These are phyloP conservation scores for Hordeum marinum DNA, from an alignment of 176 grass and related monocot genomes.

Conservation along the genomic window DNA sequence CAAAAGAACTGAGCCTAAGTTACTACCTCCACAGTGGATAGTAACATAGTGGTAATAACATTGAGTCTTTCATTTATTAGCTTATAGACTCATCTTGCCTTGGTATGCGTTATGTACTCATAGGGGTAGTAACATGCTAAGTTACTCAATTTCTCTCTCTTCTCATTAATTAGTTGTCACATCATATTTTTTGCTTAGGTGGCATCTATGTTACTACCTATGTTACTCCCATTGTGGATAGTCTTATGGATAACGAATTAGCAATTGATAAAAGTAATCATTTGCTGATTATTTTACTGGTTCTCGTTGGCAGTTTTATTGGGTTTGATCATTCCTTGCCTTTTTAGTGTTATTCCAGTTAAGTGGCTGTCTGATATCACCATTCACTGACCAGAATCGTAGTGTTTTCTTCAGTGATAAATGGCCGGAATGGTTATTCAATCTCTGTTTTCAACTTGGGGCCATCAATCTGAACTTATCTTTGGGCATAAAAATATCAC, in stretches of 20 bases:
- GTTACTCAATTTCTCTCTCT: no score
- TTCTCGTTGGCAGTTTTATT: not conserved
- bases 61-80: no score
- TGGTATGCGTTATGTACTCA: no score
- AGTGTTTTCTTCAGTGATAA: not conserved
- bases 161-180: no score
- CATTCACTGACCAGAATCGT: not conserved
- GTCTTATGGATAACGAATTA: not conserved
- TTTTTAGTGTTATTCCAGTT: not conserved
- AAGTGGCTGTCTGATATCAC: not conserved
- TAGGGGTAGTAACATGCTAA: no score
- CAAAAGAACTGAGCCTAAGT: no score
- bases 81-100: no score
- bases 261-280: not conserved
- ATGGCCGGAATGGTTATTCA: not conserved
- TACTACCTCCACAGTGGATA: no score
- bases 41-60: no score
- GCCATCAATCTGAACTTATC: not conserved
- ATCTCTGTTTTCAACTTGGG: slow-evolving; percentile 1
- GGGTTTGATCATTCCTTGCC: not conserved
- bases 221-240: no score
- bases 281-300: not conserved
- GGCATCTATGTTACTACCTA: no score
- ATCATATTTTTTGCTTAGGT: no score
- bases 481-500: not conserved